These are phyloP conservation scores for Alternaria consortialis DNA, from an alignment of 2,329 filamentous ascomycete species.

Conservation along the genomic window DNA sequence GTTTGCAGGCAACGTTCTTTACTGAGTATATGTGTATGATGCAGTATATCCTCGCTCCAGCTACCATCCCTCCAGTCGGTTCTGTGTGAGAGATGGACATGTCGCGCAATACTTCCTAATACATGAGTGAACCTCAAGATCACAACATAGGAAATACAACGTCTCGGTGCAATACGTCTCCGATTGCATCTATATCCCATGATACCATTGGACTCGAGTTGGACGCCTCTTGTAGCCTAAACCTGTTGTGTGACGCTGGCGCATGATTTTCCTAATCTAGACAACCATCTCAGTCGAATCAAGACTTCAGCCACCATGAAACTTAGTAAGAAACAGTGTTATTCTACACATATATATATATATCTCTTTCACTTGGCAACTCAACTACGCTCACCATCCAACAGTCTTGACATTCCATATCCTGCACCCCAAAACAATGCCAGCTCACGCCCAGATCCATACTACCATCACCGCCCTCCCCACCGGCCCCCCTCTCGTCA, in stretches of 20 bases:
- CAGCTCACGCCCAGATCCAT: constrained; percentile 7
- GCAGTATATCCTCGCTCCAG: too few relatives aligned
- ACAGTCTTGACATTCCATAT: not conserved
- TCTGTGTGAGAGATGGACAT: not conserved
- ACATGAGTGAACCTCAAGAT: not conserved
- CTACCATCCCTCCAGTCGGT: too few relatives aligned
- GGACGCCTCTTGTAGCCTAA: not conserved
- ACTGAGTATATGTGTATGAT: not conserved
- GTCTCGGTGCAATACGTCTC: not conserved
- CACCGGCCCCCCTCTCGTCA: constrained; percentile 29
- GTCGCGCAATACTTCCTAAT: not conserved
- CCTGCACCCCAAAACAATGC: not conserved
- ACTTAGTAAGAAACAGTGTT: not conserved
- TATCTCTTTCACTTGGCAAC: not conserved
- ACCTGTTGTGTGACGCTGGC: not conserved
- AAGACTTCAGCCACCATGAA: not conserved
- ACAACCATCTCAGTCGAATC: not conserved
- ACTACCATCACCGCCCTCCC: constrained; percentile 26
- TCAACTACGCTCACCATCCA: not conserved
- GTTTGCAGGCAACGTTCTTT: not conserved
- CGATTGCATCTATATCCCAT: not conserved
- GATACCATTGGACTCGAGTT: not conserved
- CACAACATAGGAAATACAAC: not conserved
- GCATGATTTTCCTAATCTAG: constrained; percentile 1
- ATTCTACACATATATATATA: not conserved